Evolutionary conservation across 495 filamentous ascomycete genomes (phyloP), one percentile per base, ranked within the genome.

Genomic region (Paragyromitra xinjiangensis): DNA sequence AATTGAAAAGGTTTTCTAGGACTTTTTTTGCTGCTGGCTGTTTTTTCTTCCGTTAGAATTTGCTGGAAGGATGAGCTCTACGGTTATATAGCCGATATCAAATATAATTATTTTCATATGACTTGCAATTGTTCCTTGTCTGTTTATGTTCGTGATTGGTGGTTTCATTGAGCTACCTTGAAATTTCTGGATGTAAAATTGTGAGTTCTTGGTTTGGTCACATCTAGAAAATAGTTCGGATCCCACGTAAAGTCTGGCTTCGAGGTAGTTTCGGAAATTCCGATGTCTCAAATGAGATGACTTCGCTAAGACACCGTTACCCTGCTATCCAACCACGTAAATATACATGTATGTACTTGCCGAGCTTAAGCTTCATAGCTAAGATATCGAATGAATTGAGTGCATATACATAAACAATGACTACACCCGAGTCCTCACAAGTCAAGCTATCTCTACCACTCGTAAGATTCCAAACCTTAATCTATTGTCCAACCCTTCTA

Each of bases 371-470:
- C 50, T 45, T 58, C 68, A 42, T 11, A 19, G 37, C 3, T 64
- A 2, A 3, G 9, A 34, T 7, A 9, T 14, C 22, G 19, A 53
- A 45, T 59, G 24, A 14, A 69, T 40, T 19, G 42, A 55, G 29
- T 50, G 22, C 44, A 29, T 53, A 16, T n/a, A 34, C 29, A 2
- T 34, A 66, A 63, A 71, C 58, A 51, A 80, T 80, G 78, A 40
- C 77, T 37, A 61, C 70, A 24, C 64, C 70, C 64, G 40, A 72
- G 59, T 75, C 80, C 63, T 70, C 87, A 58, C 91, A 93, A 75
- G 93, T 98, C 84, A 97, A 95, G 88, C 87, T 99, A 75, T 97
- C 95, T 48, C 86, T 99, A 78, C 95, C 95, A 65, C 87, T 99
- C 77, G 94, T 94, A 88, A 80, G 87, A 81, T 26, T 12, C 24